Evolutionary conservation across 2,329 filamentous ascomycete species (phyloP).

Genomic region (Monosporascus cannonballus): DNA sequence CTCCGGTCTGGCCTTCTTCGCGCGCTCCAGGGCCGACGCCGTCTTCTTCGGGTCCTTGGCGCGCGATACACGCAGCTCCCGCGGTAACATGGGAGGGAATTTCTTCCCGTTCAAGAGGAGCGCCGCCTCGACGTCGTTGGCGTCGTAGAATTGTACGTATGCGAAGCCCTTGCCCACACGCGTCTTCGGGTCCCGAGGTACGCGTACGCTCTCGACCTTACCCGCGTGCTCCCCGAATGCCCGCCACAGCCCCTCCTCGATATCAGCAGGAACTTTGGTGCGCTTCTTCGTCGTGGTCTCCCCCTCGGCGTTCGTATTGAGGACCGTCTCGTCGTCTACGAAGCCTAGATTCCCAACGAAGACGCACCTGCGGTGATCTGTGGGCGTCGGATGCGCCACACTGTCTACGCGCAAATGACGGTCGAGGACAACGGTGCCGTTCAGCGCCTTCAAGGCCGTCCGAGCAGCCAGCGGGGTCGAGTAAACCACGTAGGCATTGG

Average conservation of each 20-base stretch:
- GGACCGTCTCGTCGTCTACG: slow-evolving; percentile 79
- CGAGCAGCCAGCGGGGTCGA: slow-evolving; percentile 68
- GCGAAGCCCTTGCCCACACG: slow-evolving; percentile 95
- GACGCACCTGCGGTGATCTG: slow-evolving; percentile 83
- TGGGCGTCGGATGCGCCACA: slow-evolving; percentile 76
- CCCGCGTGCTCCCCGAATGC: slow-evolving; percentile 68
- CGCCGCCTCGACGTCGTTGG: slow-evolving; percentile 84
- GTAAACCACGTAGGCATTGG: slow-evolving; percentile 93
- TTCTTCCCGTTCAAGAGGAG: slow-evolving; percentile 84
- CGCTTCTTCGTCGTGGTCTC: slow-evolving; percentile 66
- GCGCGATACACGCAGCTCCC: slow-evolving; percentile 76
- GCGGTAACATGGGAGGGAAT: slow-evolving; percentile 89
- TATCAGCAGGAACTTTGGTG: slow-evolving; percentile 69
- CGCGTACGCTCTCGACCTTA: slow-evolving; percentile 86
- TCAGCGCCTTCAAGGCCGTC: slow-evolving; percentile 69
- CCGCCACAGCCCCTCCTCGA: slow-evolving; percentile 89
- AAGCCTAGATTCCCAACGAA: slow-evolving; percentile 97
- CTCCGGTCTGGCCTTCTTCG: slow-evolving; percentile 34
- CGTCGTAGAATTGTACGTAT: slow-evolving; percentile 92
- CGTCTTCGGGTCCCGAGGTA: slow-evolving; percentile 83
- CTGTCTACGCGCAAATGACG: slow-evolving; percentile 88
- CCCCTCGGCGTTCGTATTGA: slow-evolving; percentile 58
- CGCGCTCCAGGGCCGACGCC: slow-evolving; percentile 41
- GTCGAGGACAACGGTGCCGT: slow-evolving; percentile 76
- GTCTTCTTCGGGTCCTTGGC: slow-evolving; percentile 70